These are phyloP conservation scores for Podospora pseudopauciseta DNA, from an alignment of 495 filamentous ascomycete genomes.

Conservation along the genomic window DNA sequence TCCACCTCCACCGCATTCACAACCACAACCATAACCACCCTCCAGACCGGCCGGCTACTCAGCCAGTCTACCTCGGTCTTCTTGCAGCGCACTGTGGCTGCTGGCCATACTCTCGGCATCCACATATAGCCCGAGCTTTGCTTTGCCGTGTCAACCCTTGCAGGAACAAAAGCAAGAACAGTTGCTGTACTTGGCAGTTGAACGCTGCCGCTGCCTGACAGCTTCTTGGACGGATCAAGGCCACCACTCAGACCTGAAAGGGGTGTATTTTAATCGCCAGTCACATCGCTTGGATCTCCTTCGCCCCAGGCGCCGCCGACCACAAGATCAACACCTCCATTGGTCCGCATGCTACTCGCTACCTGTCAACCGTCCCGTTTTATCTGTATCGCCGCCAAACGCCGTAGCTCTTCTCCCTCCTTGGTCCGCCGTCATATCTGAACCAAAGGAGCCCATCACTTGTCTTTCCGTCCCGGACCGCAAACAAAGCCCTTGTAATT, in stretches of 20 bases:
- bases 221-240: constrained; percentile 6
- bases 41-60: background rate
- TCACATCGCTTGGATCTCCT: constrained; percentile 29
- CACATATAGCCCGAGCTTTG: constrained; percentile 30
- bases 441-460: constrained; percentile 17
- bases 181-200: background rate
- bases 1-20: constrained; percentile 11
- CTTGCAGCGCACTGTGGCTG: background rate
- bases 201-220: constrained; percentile 21
- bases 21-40: background rate
- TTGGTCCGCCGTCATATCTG: constrained; percentile 20
- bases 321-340: constrained; percentile 28
- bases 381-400: constrained; percentile 18
- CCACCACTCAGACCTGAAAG: constrained; percentile 23
- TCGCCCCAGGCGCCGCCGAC: constrained; percentile 27
- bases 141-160: constrained; percentile 26
- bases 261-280: constrained; percentile 32
- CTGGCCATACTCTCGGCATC: background rate
- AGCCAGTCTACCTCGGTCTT: background rate
- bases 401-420: constrained; percentile 9
- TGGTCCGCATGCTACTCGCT: constrained; percentile 28
- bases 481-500: constrained; percentile 14
- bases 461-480: constrained; percentile 18
- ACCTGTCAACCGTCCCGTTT: constrained; percentile 24
- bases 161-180: constrained; percentile 12